Evolutionary conservation across 768 basidiomycete species (phyloP), one percentile per base, ranked within the genome.

Genomic region (Pisolithus sp.): DNA sequence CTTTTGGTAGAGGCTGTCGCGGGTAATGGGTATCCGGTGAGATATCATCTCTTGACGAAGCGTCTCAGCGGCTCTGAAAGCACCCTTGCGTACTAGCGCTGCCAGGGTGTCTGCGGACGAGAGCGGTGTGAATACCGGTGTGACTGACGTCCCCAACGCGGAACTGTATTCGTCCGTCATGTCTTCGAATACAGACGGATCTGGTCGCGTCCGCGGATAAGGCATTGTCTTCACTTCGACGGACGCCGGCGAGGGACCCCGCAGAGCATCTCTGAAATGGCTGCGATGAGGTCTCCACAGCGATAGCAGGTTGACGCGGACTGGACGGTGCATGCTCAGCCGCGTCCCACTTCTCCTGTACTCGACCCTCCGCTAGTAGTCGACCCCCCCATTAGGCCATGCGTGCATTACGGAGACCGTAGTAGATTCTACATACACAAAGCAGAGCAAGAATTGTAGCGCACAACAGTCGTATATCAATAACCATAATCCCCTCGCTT

Each of bases 41-140:
- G 67, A 59, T 10, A 65, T 48, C 54, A 81, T 55, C 56, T 77
- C 76, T 38, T 65, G 60, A 21, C 71, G 69, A 6, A 80, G 63
- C 0, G 58, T 57, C 1, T 67, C 59, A 1, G 76, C 76, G 13
- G 57, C 51, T 8, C n/a, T 34, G 21, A 64, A 64, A 23, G 66
- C 28, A 12, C 55, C 43, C 23, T 49, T 56, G 13, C 38, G 42
- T 18, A 71, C 60, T 31, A 68, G 62, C 9, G 54, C 48, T 0
- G 46, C 53, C 10, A 70, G 56, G 1, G 61, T 59, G 12, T 56
- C 57, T 12, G 67, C 58, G 4, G 66, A 59, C 28, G 51, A 60
- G 30, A 56, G 63, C 8, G 67, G 65, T 5, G 56, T 51, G 13
- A 56, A 64, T 13, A 46, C 38, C 40, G 36, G 47, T 30, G 60